Conservation (phyloP, 192 early-diverging fungal genomes). For the Coemansia sp. region DNA sequence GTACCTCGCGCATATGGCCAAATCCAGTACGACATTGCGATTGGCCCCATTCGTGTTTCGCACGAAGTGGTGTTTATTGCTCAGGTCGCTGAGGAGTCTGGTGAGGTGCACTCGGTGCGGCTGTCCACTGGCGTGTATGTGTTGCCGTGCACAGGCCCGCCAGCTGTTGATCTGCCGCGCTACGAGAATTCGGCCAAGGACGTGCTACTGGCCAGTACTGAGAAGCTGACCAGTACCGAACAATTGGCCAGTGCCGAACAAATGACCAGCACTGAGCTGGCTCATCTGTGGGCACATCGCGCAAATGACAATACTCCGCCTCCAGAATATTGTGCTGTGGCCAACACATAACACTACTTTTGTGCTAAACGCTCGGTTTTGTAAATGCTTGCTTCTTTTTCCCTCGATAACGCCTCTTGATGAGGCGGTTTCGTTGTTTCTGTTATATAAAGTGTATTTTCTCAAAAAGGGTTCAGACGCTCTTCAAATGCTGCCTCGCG, state of each 20-base stretch:
- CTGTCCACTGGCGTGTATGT: conserved; percentile 41
- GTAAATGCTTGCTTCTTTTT: conserved; percentile 1
- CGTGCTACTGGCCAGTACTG: conserved; percentile 23
- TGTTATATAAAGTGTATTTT: too few relatives aligned
- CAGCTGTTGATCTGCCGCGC: conserved; percentile 27
- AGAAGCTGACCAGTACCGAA: conserved; percentile 24
- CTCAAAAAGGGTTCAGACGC: too few relatives aligned
- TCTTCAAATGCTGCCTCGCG: conserved; percentile 13
- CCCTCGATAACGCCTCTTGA: too few relatives aligned
- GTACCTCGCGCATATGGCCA: conserved; percentile 28
- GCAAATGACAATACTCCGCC: conserved; percentile 8
- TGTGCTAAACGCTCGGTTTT: neutral
- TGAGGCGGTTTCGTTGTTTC: too few relatives aligned
- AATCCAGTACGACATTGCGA: conserved; percentile 42
- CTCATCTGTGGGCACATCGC: neutral
- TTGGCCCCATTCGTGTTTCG: conserved; percentile 35
- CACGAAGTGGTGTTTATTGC: conserved; percentile 41
- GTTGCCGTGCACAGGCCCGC: conserved; percentile 14
- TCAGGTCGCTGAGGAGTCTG: conserved; percentile 36
- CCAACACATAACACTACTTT: neutral
- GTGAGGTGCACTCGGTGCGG: conserved; percentile 45
- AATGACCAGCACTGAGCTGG: conserved; percentile 19
- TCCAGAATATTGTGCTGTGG: conserved; percentile 18
- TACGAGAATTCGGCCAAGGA: conserved; percentile 47
- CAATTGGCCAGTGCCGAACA: conserved; percentile 19